Evolutionary conservation across 345 rosid species (phyloP).

Genomic region (Lepidium didymum): DNA sequence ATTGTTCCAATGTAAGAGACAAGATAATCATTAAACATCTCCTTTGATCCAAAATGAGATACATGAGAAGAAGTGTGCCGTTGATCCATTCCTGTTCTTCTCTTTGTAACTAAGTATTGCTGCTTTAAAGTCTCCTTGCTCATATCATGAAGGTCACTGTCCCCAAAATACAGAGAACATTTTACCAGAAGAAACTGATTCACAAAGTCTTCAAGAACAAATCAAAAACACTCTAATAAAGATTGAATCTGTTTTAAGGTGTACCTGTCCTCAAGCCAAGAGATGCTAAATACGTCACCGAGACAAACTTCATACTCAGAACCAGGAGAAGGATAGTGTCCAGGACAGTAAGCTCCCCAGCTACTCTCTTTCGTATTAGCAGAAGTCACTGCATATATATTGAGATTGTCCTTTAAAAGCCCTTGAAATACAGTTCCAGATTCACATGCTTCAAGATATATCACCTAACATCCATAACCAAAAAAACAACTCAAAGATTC

Average conservation of each 20-base stretch:
- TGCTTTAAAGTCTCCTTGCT: conserved; percentile 43
- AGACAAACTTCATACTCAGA: conserved; percentile 39
- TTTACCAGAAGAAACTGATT: neutral
- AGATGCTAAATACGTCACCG: conserved; percentile 62
- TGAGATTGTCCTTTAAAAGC: conserved; percentile 31
- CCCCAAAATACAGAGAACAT: neutral
- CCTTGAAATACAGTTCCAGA: conserved; percentile 66
- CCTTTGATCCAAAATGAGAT: conserved; percentile 42
- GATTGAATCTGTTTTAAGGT: neutral
- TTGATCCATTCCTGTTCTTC: conserved; percentile 31
- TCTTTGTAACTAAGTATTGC: conserved; percentile 43
- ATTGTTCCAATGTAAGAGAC: conserved; percentile 38
- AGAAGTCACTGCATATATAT: conserved; percentile 53
- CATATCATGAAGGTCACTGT: conserved; percentile 52
- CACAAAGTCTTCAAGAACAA: neutral
- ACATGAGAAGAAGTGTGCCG: conserved; percentile 39
- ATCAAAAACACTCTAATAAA: neutral
- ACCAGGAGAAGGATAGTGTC: conserved; percentile 13
- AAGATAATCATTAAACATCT: conserved; percentile 25
- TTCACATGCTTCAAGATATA: conserved; percentile 67
- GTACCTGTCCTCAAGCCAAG: conserved; percentile 87
- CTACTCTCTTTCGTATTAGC: conserved; percentile 50
- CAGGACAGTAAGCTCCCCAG: conserved; percentile 42
- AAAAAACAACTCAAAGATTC: neutral
- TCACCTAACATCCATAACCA: conserved; percentile 30